A percentile compares a stretch with the other conserved stretches of the same genome.
Evolutionary conservation across 768 basidiomycete species (phyloP).

Genomic region (Mycena crocata): DNA sequence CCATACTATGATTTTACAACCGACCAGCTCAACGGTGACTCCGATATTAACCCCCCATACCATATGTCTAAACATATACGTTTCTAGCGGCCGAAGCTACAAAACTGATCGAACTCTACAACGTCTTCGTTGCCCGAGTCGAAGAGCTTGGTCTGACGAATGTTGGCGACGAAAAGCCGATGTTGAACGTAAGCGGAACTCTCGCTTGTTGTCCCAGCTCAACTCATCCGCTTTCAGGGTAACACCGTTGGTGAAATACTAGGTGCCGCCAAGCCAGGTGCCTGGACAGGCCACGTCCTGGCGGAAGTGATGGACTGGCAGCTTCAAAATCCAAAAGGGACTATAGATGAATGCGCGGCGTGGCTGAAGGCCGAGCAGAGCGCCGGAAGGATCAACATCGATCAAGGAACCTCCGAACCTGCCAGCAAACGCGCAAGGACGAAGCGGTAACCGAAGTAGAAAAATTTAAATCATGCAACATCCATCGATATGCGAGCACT

Average conservation of each 20-base stretch:
- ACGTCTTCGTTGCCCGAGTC: conserved; percentile 68
- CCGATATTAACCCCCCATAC: background rate
- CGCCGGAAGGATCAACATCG: conserved; percentile 56
- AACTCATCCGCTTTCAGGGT: conserved; percentile 63
- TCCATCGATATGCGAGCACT: conserved; percentile 22
- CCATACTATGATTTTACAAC: conserved; percentile 58
- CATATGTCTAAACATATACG: background rate
- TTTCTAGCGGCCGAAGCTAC: conserved; percentile 56
- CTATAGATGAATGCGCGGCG: conserved; percentile 71
- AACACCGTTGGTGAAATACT: conserved; percentile 69
- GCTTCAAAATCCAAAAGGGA: conserved; percentile 75
- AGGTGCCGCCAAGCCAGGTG: conserved; percentile 67
- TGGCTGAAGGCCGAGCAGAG: conserved; percentile 75
- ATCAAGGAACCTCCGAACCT: conserved; percentile 42
- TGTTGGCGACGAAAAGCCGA: conserved; percentile 74
- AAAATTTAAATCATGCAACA: conserved; percentile 18
- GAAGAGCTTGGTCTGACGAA: conserved; percentile 70
- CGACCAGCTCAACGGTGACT: conserved; percentile 57
- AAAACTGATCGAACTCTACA: conserved; percentile 71
- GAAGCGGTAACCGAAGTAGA: conserved; percentile 28
- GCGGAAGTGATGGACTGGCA: conserved; percentile 87
- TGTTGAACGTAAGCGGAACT: conserved; percentile 76
- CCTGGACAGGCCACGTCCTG: conserved; percentile 75
- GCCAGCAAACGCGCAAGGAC: conserved; percentile 54
- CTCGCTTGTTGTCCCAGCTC: conserved; percentile 17